A percentile compares a stretch with the other conserved stretches of the same genome.
Conservation (phyloP, 1,284 basidiomycete genomes). For the Meripilus lineatus region DNA sequence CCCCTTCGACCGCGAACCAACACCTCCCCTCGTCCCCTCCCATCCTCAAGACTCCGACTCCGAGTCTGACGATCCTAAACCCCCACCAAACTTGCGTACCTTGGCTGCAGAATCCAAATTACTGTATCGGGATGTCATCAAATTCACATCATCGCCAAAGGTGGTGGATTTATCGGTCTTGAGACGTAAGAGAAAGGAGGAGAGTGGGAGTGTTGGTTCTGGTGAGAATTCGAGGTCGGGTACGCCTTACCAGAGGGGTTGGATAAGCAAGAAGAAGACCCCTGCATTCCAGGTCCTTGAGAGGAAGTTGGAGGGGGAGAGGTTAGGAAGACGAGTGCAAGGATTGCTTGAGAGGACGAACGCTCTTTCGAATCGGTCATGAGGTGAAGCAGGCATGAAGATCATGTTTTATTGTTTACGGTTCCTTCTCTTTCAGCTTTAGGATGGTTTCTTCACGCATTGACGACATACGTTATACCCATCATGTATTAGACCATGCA, state of each 20-base stretch:
- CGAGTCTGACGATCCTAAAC: conserved; percentile 39
- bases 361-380: conserved; percentile 19
- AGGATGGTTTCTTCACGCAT: too few relatives aligned
- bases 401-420: conserved; percentile 1
- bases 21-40: conserved; percentile 61
- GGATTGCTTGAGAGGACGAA: conserved; percentile 61
- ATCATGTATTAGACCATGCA: conserved; percentile 5
- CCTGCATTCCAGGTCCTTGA: conserved; percentile 79
- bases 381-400: too few relatives aligned
- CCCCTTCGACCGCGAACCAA: conserved; percentile 41
- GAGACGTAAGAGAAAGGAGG: conserved; percentile 39
- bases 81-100: conserved; percentile 54
- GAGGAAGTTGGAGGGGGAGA: conserved; percentile 68
- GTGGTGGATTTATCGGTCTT: conserved; percentile 78
- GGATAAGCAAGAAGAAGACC: conserved; percentile 73
- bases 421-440: too few relatives aligned
- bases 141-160: conserved; percentile 72
- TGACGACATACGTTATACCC: too few relatives aligned
- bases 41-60: conserved; percentile 60
- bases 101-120: conserved; percentile 77
- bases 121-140: conserved; percentile 78
- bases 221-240: conserved; percentile 31
- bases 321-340: conserved; percentile 62
- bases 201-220: conserved; percentile 25
- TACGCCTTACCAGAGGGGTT: conserved; percentile 30